Evolutionary conservation across 208 protist genomes (phyloP).

Genomic region (Crithidia expoeki): DNA sequence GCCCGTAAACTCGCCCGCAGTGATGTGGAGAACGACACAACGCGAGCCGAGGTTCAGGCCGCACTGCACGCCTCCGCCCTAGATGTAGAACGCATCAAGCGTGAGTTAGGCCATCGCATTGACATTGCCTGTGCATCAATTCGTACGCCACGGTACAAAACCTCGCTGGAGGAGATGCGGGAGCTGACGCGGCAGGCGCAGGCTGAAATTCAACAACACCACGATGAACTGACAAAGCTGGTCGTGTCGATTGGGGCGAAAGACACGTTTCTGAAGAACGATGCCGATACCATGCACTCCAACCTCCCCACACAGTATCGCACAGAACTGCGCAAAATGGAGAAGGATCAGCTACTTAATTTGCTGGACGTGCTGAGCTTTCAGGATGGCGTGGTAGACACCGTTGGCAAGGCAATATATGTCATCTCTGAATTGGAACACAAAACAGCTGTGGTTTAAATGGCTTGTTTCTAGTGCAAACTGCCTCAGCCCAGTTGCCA

Average conservation of each 20-base stretch:
- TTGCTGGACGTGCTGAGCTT: constrained; percentile 85
- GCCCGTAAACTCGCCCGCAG: constrained; percentile 57
- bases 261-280: constrained; percentile 69
- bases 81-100: constrained; percentile 79
- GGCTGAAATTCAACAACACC: constrained; percentile 76
- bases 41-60: constrained; percentile 62
- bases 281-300: constrained; percentile 81
- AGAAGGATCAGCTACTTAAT: constrained; percentile 82
- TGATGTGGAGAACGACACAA: constrained; percentile 71
- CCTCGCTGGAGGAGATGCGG: constrained; percentile 71
- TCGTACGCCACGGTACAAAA: constrained; percentile 79
- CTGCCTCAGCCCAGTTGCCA: no score
- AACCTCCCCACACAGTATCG: constrained; percentile 74
- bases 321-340: constrained; percentile 62
- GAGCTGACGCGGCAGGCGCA: constrained; percentile 58
- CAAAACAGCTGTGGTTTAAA: constrained; percentile 60
- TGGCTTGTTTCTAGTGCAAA: no score
- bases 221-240: constrained; percentile 71
- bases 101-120: constrained; percentile 68
- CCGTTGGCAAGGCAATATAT: constrained; percentile 81
- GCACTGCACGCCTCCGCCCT: constrained; percentile 47
- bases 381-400: constrained; percentile 75
- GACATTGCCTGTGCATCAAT: constrained; percentile 68
- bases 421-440: constrained; percentile 57
- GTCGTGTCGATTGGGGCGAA: constrained; percentile 80